A percentile compares a stretch with the other conserved stretches of the same genome.
Evolutionary conservation across 106 monocot species (phyloP).

Genomic region (Dendrobium officinale): DNA sequence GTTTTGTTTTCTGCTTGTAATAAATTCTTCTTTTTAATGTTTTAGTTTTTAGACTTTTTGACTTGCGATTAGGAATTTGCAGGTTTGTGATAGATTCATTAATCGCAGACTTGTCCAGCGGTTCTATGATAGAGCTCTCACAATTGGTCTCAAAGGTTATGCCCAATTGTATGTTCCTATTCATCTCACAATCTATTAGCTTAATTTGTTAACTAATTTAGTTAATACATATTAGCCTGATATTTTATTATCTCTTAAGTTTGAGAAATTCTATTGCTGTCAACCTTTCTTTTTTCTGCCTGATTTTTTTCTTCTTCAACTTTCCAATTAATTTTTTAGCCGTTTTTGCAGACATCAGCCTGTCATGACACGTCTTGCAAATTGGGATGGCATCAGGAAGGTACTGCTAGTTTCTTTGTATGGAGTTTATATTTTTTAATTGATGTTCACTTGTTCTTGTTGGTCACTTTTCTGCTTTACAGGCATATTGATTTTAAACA

Average conservation of each 20-base stretch:
- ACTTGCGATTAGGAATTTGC: slow-evolving; percentile 5
- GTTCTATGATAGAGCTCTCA: slow-evolving; percentile 57
- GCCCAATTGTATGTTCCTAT: slow-evolving; percentile 58
- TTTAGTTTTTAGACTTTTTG: neutral
- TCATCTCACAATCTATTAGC: neutral
- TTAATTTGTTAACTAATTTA: neutral
- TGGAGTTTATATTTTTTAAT: neutral
- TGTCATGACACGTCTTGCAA: slow-evolving; percentile 53
- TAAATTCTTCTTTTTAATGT: neutral
- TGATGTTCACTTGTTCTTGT: neutral
- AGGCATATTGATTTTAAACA: neutral
- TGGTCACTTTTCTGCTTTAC: neutral
- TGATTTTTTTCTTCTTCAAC: neutral
- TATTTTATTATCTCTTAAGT: neutral
- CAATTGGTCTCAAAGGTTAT: slow-evolving; percentile 74
- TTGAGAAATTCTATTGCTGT: neutral
- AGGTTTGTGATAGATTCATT: slow-evolving; percentile 80
- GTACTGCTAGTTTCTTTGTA: slow-evolving; percentile 25
- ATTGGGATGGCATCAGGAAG: slow-evolving; percentile 87
- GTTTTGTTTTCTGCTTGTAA: neutral
- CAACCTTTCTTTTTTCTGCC: neutral
- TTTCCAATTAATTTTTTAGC: neutral
- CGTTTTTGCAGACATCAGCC: slow-evolving; percentile 62
- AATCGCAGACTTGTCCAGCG: slow-evolving; percentile 63
- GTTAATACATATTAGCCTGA: neutral